phyloP scores from a whole-genome alignment of 768 basidiomycete species.

The Tubosaeta sp. region DNA sequence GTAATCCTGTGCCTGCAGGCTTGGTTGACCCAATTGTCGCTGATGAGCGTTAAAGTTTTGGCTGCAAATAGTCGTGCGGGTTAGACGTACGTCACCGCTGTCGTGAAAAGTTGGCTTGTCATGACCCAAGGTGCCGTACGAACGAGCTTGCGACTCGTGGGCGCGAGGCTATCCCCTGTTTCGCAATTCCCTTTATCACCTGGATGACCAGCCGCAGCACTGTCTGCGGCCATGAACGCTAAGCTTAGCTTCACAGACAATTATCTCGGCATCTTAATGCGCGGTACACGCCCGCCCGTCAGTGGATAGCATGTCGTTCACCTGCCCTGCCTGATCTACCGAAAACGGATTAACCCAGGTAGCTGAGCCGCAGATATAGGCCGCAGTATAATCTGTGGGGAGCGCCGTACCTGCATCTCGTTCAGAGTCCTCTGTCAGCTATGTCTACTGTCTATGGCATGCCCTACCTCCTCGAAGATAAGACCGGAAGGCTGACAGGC shows the following conservation, averaged over 20 bases:
- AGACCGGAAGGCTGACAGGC: conserved; percentile 46
- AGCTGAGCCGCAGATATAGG: conserved; percentile 23
- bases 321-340: conserved; percentile 18
- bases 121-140: conserved; percentile 6
- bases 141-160: conserved; percentile 12
- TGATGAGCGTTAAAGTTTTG: conserved; percentile 21
- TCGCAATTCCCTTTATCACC: conserved; percentile 10
- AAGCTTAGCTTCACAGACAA: conserved; percentile 11
- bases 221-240: conserved; percentile 9
- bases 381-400: neutral
- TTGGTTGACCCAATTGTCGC: conserved; percentile 5
- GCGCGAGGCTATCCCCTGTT: conserved; percentile 19
- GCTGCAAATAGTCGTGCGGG: conserved; percentile 17
- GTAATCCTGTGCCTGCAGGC: conserved; percentile 12
- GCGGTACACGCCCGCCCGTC: conserved; percentile 18
- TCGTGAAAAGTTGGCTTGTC: conserved; percentile 9
- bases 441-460: conserved; percentile 46
- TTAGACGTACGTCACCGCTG: conserved; percentile 29
- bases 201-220: conserved; percentile 17
- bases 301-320: conserved; percentile 13
- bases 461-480: conserved; percentile 64
- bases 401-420: neutral
- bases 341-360: conserved; percentile 17
- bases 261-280: conserved; percentile 22
- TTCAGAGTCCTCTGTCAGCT: conserved; percentile 4